These are phyloP conservation scores for Colletotrichum navitas DNA, from an alignment of 2,329 filamentous ascomycete species.

Conservation along the genomic window DNA sequence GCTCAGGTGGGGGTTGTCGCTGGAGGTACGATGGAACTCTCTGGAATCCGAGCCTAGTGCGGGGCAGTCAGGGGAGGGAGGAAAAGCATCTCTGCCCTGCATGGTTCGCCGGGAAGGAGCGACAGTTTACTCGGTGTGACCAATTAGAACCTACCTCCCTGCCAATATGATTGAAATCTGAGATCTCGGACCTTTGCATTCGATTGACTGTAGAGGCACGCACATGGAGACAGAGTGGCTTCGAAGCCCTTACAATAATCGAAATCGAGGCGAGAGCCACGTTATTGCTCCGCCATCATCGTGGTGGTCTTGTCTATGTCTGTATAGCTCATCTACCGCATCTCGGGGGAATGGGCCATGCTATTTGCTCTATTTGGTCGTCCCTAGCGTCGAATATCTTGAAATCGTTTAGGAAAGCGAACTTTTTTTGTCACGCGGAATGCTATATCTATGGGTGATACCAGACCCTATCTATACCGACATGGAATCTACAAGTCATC, in stretches of 20 bases:
- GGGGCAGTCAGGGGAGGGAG: constrained; percentile 1
- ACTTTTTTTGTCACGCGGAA: background rate
- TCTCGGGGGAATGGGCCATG: background rate
- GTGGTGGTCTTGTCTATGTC: background rate
- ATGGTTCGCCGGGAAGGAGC: constrained; percentile 19
- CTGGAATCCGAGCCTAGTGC: constrained; percentile 21
- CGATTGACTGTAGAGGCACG: background rate
- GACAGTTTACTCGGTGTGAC: background rate
- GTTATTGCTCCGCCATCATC: background rate
- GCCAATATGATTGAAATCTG: background rate
- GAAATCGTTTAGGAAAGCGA: background rate
- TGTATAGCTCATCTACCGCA: background rate
- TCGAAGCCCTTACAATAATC: background rate
- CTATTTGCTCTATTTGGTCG: background rate
- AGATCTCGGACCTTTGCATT: background rate
- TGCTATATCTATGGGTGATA: background rate
- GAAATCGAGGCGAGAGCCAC: background rate
- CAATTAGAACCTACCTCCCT: constrained; percentile 4
- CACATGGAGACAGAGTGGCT: background rate
- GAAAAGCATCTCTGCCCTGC: constrained; percentile 1
- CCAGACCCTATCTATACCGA: background rate
- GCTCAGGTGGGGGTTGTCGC: constrained; percentile 8
- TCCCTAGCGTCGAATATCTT: background rate
- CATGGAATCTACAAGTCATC: background rate
- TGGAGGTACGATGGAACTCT: constrained; percentile 22